phyloP scores from a whole-genome alignment of 2,329 filamentous ascomycete genomes.

The Ophiosphaerella narmari region DNA sequence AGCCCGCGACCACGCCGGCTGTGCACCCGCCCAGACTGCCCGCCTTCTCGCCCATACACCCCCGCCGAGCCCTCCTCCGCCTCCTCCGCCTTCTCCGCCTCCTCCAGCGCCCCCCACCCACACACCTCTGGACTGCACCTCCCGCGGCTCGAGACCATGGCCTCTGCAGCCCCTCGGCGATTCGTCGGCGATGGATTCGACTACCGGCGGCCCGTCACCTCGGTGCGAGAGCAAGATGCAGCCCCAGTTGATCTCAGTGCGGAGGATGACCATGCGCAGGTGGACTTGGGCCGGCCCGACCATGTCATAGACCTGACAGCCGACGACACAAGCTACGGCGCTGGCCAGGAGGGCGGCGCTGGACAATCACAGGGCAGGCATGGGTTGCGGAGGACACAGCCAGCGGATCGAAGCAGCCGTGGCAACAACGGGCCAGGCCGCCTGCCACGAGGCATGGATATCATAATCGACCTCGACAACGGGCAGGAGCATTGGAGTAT shows the following conservation, averaged over 20 bases:
- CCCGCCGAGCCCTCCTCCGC: no score
- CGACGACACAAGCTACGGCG: constrained; percentile 29
- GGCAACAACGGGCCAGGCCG: constrained; percentile 37
- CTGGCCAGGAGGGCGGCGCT: constrained; percentile 11
- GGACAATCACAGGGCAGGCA: constrained; percentile 1
- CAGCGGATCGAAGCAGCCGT: constrained; percentile 4
- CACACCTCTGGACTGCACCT: constrained; percentile 27
- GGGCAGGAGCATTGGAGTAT: constrained; percentile 27
- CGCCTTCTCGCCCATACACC: no score
- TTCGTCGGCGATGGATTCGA: constrained; percentile 61
- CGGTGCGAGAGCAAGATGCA: constrained; percentile 20
- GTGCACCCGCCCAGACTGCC: no score
- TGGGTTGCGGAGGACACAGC: background rate
- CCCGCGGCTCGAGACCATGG: constrained; percentile 30
- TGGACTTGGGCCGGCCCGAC: constrained; percentile 12
- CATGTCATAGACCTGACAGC: constrained; percentile 40
- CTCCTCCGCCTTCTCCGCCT: background rate
- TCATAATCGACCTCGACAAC: constrained; percentile 49
- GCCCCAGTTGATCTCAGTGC: constrained; percentile 48
- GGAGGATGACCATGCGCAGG: constrained; percentile 16
- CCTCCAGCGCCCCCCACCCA: constrained; percentile 6
- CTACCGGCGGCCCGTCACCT: constrained; percentile 56
- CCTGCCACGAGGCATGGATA: constrained; percentile 49
- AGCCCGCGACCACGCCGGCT: background rate
- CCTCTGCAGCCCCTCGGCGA: constrained; percentile 36